Evolutionary conservation across 768 basidiomycete species (phyloP).

Genomic region (Leccinum incarnatum): DNA sequence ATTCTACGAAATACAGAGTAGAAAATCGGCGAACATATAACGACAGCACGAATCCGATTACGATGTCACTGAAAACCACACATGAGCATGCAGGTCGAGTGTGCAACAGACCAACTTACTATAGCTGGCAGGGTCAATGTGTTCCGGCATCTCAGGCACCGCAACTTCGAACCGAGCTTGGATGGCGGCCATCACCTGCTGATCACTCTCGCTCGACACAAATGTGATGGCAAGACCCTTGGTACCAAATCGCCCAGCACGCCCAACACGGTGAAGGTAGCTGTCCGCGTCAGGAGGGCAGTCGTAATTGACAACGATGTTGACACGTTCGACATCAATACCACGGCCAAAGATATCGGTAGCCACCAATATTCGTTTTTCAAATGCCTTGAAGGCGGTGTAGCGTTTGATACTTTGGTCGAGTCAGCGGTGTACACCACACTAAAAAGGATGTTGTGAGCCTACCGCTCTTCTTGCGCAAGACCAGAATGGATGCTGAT

Average conservation of each 20-base stretch:
- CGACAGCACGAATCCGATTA: constrained; percentile 31
- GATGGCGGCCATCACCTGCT: constrained; percentile 91
- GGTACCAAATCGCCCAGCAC: constrained; percentile 98
- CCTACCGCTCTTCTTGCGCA: constrained; percentile 93
- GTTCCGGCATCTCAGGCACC: constrained; percentile 90
- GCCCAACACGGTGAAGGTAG: constrained; percentile 97
- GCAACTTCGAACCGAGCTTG: constrained; percentile 98
- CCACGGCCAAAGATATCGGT: constrained; percentile 99
- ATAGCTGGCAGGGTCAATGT: constrained; percentile 93
- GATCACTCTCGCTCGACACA: constrained; percentile 87
- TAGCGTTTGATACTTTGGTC: constrained; percentile 81
- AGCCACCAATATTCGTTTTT: constrained; percentile 98
- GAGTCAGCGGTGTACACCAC: constrained; percentile 3
- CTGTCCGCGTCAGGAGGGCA: constrained; percentile 96
- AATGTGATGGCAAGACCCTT: constrained; percentile 99
- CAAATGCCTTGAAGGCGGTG: constrained; percentile 98
- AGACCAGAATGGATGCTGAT: constrained; percentile 97
- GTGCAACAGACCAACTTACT: constrained; percentile 53
- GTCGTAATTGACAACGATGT: constrained; percentile 99
- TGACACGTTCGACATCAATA: constrained; percentile 99
- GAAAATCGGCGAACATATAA: constrained; percentile 6
- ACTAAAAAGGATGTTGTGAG: constrained; percentile 4
- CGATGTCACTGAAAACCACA: constrained; percentile 38
- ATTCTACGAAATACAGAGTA: constrained; percentile 19
- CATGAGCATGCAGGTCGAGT: background rate